Conservation (phyloP, 441 rosid species). For the Biscutella laevigata region DNA sequence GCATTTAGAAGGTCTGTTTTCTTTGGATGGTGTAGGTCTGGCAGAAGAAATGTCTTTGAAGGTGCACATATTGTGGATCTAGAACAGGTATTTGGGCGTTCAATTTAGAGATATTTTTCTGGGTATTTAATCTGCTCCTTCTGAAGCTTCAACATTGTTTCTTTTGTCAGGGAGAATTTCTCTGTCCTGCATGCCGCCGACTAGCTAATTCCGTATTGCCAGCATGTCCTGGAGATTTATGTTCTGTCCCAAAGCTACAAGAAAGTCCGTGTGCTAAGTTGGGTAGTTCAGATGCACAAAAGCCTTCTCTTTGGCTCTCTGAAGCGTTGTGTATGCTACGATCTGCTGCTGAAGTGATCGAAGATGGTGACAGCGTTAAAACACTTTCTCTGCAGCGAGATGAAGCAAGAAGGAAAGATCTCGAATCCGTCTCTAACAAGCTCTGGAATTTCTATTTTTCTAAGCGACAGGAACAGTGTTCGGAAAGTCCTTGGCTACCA, state of each 20-base stretch:
- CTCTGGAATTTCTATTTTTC: conserved; percentile 58
- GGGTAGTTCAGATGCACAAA: conserved; percentile 25
- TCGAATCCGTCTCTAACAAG: conserved; percentile 39
- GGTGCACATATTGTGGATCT: conserved; percentile 84
- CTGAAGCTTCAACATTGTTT: conserved; percentile 17
- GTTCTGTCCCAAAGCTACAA: conserved; percentile 46
- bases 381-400: conserved; percentile 36
- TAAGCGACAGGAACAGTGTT: conserved; percentile 33
- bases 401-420: conserved; percentile 38
- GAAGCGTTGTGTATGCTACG: conserved; percentile 59
- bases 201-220: conserved; percentile 85
- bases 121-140: conserved; percentile 4
- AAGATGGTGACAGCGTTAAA: conserved; percentile 40
- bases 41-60: conserved; percentile 68
- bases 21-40: conserved; percentile 37
- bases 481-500: conserved; percentile 37
- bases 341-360: conserved; percentile 52
- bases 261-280: conserved; percentile 28
- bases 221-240: conserved; percentile 43
- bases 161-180: conserved; percentile 81
- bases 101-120: conserved; percentile 12
- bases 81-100: conserved; percentile 47
- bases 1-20: background rate
- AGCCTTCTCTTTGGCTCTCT: conserved; percentile 38
- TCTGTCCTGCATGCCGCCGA: conserved; percentile 94